phyloP scores from a whole-genome alignment of 1,284 basidiomycete genomes.

The Leccinum subspadiceum region DNA sequence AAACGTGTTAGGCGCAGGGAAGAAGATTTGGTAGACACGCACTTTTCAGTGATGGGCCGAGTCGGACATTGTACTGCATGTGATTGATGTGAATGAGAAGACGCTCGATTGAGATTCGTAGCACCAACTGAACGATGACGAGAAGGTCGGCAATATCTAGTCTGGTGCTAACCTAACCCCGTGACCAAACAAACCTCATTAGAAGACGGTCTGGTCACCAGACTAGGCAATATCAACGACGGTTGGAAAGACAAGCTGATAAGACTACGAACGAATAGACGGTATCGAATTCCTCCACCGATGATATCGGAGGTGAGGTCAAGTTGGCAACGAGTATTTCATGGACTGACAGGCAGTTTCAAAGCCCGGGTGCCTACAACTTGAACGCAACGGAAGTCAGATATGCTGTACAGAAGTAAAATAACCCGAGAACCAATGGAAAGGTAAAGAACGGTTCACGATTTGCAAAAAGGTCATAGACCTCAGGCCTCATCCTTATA shows the following conservation, averaged over 20 bases:
- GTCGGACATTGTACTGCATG: too few species aligned
- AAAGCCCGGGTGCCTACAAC: conserved; percentile 47
- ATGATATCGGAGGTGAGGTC: conserved; percentile 47
- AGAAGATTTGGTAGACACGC: too few species aligned
- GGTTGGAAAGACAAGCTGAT: background rate
- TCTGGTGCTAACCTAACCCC: too few species aligned
- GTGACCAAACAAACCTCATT: too few species aligned
- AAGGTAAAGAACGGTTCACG: conserved; percentile 53
- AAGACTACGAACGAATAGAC: conserved; percentile 58
- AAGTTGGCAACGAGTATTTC: conserved; percentile 82
- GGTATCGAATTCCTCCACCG: conserved; percentile 58
- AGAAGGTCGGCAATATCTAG: conserved; percentile 46
- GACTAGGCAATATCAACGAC: too few species aligned
- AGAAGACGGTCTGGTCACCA: too few species aligned
- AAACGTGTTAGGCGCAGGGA: too few species aligned
- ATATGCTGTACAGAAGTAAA: background rate
- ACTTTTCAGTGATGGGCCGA: too few species aligned
- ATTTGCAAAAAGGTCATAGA: conserved; percentile 75
- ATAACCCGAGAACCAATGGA: background rate
- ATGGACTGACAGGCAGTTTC: conserved; percentile 66
- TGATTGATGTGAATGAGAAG: conserved; percentile 69
- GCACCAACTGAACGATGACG: conserved; percentile 78
- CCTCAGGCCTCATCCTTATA: conserved; percentile 70
- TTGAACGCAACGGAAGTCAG: background rate
- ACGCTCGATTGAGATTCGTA: conserved; percentile 76